These are phyloP conservation scores for Lichtheimia hyalospora DNA, from an alignment of 371 early-diverging fungal genomes.

Conservation along the genomic window DNA sequence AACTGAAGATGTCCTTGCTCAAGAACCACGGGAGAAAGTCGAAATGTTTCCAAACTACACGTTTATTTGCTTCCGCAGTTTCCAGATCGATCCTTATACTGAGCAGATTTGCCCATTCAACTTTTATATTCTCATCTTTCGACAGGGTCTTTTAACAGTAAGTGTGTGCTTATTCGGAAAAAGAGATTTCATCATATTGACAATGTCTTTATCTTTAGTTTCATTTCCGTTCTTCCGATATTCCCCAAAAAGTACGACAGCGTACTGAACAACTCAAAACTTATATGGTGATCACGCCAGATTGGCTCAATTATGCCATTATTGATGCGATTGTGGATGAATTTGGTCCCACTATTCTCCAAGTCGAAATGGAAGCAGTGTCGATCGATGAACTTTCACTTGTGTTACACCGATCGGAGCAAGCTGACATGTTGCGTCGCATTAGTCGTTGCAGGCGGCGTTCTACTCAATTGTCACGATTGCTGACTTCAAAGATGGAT, in stretches of 20 bases:
- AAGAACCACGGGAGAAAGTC: constrained; percentile 76
- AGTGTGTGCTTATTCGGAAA: constrained; percentile 1
- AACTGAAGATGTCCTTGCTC: constrained; percentile 68
- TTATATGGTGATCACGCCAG: constrained; percentile 46
- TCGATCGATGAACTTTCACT: constrained; percentile 86
- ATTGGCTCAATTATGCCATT: constrained; percentile 83
- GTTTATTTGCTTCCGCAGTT: constrained; percentile 68
- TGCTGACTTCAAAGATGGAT: constrained; percentile 78
- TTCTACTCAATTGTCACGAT: constrained; percentile 70
- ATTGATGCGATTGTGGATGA: constrained; percentile 83
- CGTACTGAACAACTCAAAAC: constrained; percentile 40
- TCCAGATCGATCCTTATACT: constrained; percentile 59
- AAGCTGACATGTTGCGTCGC: constrained; percentile 83
- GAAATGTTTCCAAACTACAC: constrained; percentile 73
- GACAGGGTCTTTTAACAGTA: constrained; percentile 61
- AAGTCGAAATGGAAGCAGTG: constrained; percentile 84
- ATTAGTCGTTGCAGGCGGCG: constrained; percentile 83
- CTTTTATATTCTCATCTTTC: constrained; percentile 81
- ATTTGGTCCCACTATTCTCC: constrained; percentile 71
- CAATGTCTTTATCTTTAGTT: constrained; percentile 20
- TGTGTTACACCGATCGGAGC: constrained; percentile 70
- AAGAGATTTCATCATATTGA: background rate
- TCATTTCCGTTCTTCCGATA: constrained; percentile 34
- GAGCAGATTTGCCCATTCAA: constrained; percentile 62
- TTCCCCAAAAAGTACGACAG: constrained; percentile 32